Percentiles rank a stretch among this genome's conserved stretches.
These are phyloP conservation scores for Cadophora sp. DNA, from an alignment of 2,329 filamentous ascomycete genomes.

Conservation along the genomic window DNA sequence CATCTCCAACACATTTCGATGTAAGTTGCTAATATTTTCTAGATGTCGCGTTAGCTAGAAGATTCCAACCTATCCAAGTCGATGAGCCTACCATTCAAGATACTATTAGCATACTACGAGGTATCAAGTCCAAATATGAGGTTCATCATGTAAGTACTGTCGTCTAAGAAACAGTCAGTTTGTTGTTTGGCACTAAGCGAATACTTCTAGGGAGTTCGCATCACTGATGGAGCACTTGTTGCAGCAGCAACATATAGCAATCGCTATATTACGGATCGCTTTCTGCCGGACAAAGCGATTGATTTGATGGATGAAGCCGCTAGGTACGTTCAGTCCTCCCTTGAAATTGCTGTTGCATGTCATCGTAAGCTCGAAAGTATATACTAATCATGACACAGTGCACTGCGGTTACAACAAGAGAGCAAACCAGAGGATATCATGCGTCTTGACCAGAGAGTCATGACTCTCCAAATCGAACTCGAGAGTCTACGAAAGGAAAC, in stretches of 20 bases:
- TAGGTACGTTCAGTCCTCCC: conserved; percentile 47
- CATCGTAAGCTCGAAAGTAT: background rate
- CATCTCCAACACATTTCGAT: background rate
- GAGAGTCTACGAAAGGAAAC: conserved; percentile 95
- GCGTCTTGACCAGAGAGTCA: conserved; percentile 89
- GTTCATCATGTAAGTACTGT: conserved; percentile 74
- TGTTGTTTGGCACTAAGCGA: background rate
- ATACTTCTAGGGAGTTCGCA: conserved; percentile 68
- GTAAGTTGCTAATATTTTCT: conserved; percentile 19
- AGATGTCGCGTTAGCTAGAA: conserved; percentile 87
- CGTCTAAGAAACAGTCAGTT: background rate
- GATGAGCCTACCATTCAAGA: conserved; percentile 90
- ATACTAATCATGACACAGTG: conserved; percentile 50
- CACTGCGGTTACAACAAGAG: conserved; percentile 90
- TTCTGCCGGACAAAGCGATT: conserved; percentile 96
- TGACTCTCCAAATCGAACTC: conserved; percentile 96
- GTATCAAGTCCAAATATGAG: conserved; percentile 97
- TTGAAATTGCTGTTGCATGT: background rate
- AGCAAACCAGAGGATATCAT: conserved; percentile 96
- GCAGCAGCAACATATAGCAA: conserved; percentile 93
- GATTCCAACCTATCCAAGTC: conserved; percentile 95
- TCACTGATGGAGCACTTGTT: conserved; percentile 90
- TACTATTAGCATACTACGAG: conserved; percentile 92
- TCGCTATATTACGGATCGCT: conserved; percentile 95
- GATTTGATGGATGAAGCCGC: conserved; percentile 90